Evolutionary conservation across 2,329 filamentous ascomycete species (phyloP).

Genomic region (Epichloe hybrida): DNA sequence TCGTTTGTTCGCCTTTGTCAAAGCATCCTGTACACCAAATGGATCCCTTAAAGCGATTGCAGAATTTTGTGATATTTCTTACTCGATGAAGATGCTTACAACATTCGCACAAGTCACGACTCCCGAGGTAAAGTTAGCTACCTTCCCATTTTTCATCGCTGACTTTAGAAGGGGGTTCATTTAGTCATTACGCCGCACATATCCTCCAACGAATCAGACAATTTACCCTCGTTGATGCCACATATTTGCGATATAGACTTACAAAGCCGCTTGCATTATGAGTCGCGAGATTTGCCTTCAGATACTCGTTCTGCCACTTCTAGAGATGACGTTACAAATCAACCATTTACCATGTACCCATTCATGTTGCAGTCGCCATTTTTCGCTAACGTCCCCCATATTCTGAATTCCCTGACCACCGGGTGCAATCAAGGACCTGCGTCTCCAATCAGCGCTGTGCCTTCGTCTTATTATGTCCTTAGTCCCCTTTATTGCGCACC

Average conservation of each 20-base stretch:
- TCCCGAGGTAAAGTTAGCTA: slow-evolving; percentile 12
- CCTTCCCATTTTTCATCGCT: background rate
- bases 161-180: slow-evolving; percentile 11
- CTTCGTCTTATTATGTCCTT: slow-evolving; percentile 18
- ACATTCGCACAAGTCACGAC: slow-evolving; percentile 17
- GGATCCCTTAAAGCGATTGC: slow-evolving; percentile 33
- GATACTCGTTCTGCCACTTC: slow-evolving; percentile 4
- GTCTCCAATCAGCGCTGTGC: slow-evolving; percentile 16
- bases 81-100: slow-evolving; percentile 27
- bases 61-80: slow-evolving; percentile 38
- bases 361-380: slow-evolving; percentile 20
- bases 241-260: background rate
- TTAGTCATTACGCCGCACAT: slow-evolving; percentile 11
- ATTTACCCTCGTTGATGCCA: slow-evolving; percentile 8
- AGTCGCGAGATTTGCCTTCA: slow-evolving; percentile 2
- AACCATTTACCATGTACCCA: slow-evolving; percentile 19
- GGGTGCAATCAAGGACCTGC: slow-evolving; percentile 7
- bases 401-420: slow-evolving; percentile 14
- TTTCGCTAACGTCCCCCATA: slow-evolving; percentile 14
- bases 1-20: slow-evolving; percentile 38
- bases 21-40: slow-evolving; percentile 25
- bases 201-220: slow-evolving; percentile 1
- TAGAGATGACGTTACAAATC: slow-evolving; percentile 10
- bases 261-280: slow-evolving; percentile 4
- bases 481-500: slow-evolving; percentile 18